These are phyloP conservation scores for Boletus eberwhitei DNA, from an alignment of 768 basidiomycete species.

Conservation along the genomic window DNA sequence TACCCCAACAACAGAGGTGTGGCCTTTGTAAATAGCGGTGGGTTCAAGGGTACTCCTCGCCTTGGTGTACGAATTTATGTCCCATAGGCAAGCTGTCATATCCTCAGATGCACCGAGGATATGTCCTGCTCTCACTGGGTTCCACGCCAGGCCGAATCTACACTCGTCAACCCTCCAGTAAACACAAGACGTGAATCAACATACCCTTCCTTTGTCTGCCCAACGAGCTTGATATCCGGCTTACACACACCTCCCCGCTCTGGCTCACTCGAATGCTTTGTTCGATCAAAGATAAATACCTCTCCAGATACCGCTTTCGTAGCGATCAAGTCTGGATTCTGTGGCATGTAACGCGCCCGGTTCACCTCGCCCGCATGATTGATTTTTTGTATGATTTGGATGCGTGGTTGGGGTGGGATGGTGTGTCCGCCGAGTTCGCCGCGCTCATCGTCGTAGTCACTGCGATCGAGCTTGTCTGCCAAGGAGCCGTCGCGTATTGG, in stretches of 20 bases:
- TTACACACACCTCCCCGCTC: conserved; percentile 79
- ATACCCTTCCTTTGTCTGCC: conserved; percentile 91
- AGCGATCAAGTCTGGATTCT: conserved; percentile 95
- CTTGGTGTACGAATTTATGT: conserved; percentile 85
- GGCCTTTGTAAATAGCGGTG: conserved; percentile 77
- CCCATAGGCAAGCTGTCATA: conserved; percentile 96
- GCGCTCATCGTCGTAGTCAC: conserved; percentile 86
- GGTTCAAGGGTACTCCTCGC: conserved; percentile 80
- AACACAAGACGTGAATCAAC: conserved; percentile 26
- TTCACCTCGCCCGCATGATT: conserved; percentile 97
- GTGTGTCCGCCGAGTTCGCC: conserved; percentile 94
- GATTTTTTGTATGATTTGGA: conserved; percentile 90
- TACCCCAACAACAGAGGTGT: conserved; percentile 90
- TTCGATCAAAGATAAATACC: conserved; percentile 93
- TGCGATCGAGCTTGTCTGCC: conserved; percentile 73
- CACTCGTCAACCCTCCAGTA: conserved; percentile 4
- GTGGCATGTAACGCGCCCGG: conserved; percentile 97
- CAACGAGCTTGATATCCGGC: conserved; percentile 88
- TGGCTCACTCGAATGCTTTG: conserved; percentile 93
- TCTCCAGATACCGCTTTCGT: conserved; percentile 92
- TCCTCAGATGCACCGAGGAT: conserved; percentile 93
- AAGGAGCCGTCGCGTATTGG: conserved; percentile 74
- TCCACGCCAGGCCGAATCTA: conserved; percentile 95
- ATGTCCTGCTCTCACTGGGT: conserved; percentile 75
- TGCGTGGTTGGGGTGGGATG: conserved; percentile 77